Evolutionary conservation across 192 early-diverging fungal genomes (phyloP).

Genomic region (Backusella westeae): DNA sequence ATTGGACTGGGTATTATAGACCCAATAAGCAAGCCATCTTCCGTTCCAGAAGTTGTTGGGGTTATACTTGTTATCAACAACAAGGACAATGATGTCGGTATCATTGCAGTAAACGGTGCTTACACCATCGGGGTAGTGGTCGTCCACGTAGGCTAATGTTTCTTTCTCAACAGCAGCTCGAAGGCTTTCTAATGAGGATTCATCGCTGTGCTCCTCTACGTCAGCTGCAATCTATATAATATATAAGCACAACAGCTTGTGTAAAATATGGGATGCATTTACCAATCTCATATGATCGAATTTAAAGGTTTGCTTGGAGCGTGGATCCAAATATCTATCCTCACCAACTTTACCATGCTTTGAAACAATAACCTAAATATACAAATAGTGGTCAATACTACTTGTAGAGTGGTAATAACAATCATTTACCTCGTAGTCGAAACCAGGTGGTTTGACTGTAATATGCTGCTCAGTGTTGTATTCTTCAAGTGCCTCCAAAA

Average conservation of each 20-base stretch:
- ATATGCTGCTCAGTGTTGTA: slow-evolving; percentile 86
- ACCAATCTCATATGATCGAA: slow-evolving; percentile 81
- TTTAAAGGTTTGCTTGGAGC: slow-evolving; percentile 62
- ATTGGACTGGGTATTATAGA: slow-evolving; percentile 50
- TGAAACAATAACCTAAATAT: slow-evolving; percentile 68
- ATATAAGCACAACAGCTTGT: not conserved
- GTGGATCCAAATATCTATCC: slow-evolving; percentile 73
- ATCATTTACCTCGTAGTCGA: slow-evolving; percentile 45
- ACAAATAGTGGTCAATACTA: too few relatives aligned
- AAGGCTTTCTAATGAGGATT: slow-evolving; percentile 35
- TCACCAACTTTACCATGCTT: slow-evolving; percentile 67
- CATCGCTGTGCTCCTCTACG: slow-evolving; percentile 34
- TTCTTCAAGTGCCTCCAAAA: slow-evolving; percentile 67
- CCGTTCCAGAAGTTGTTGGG: slow-evolving; percentile 97
- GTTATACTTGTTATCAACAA: slow-evolving; percentile 92
- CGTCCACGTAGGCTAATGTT: slow-evolving; percentile 59
- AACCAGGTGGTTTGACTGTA: slow-evolving; percentile 66
- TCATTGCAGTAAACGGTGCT: slow-evolving; percentile 62
- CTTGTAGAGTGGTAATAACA: too few relatives aligned
- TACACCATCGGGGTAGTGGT: slow-evolving; percentile 81
- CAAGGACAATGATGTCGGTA: slow-evolving; percentile 52
- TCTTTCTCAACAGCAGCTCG: slow-evolving; percentile 62
- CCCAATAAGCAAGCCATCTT: slow-evolving; percentile 88
- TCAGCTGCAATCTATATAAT: slow-evolving; percentile 45
- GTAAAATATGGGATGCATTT: not conserved